A percentile compares a stretch with the other conserved stretches of the same genome.
Evolutionary conservation across 164 flowering plant genomes (phyloP).

Genomic region (Vitis labrusca): DNA sequence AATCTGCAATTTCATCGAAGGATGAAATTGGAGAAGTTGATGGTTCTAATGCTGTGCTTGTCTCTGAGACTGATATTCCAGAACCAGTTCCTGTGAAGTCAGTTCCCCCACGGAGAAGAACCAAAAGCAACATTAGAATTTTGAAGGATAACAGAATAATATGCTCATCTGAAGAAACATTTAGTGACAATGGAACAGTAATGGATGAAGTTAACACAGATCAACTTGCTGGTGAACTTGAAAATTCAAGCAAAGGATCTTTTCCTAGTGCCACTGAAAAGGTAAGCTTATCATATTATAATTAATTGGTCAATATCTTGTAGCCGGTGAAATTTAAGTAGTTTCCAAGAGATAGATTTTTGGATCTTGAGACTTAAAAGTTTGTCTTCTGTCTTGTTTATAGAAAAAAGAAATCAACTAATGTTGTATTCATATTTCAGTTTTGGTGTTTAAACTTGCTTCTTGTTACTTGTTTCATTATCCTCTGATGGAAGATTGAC

Average conservation of each 20-base stretch:
- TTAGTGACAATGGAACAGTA: constrained; percentile 29
- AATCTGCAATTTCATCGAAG: constrained; percentile 23
- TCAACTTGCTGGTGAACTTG: constrained; percentile 21
- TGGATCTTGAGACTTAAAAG: too few relatives aligned
- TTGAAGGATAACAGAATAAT: constrained; percentile 39
- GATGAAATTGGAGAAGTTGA: constrained; percentile 29
- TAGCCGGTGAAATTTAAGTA: too few relatives aligned
- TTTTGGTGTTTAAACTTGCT: not conserved
- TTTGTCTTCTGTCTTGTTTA: not conserved
- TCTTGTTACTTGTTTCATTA: not conserved
- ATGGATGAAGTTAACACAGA: constrained; percentile 23
- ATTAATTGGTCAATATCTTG: not conserved
- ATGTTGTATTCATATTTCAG: not conserved
- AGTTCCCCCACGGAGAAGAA: constrained; percentile 59
- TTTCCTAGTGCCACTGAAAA: constrained; percentile 25
- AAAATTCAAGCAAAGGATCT: constrained; percentile 19
- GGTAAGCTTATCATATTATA: constrained; percentile 31
- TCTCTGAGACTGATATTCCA: constrained; percentile 34
- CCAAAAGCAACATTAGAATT: constrained; percentile 44
- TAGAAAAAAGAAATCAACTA: not conserved
- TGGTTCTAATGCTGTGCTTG: constrained; percentile 28
- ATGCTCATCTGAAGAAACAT: constrained; percentile 32
- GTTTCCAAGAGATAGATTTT: too few relatives aligned
- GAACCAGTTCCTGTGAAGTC: constrained; percentile 54
- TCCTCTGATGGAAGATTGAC: not conserved